Conservation (phyloP, 208 protist genomes). For the Trypanosoma melophagium region DNA sequence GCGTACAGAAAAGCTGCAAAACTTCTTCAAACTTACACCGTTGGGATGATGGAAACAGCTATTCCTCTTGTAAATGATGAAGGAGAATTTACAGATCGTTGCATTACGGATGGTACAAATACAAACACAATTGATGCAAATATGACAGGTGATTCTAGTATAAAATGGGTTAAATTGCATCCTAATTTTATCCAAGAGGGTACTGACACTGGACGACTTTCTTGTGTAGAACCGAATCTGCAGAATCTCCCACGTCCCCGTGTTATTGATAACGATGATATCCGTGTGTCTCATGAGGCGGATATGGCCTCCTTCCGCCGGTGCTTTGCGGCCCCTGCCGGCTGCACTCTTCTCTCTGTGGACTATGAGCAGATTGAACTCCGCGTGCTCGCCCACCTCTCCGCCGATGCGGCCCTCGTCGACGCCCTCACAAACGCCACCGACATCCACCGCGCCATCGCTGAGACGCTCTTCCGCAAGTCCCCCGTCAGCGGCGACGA, state of each 20-base stretch:
- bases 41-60: slow-evolving; percentile 82
- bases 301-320: slow-evolving; percentile 66
- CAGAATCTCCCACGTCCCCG: slow-evolving; percentile 81
- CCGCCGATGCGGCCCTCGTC: slow-evolving; percentile 59
- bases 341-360: slow-evolving; percentile 67
- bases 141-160: not conserved
- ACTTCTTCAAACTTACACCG: slow-evolving; percentile 86
- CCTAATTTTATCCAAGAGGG: slow-evolving; percentile 86
- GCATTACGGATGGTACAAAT: slow-evolving; percentile 4
- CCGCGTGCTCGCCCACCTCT: slow-evolving; percentile 88
- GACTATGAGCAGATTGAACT: slow-evolving; percentile 93
- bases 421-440: slow-evolving; percentile 55
- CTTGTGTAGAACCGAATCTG: slow-evolving; percentile 87
- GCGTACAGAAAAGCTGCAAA: slow-evolving; percentile 85
- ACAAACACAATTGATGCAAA: not conserved
- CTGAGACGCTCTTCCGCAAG: slow-evolving; percentile 75
- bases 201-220: slow-evolving; percentile 89
- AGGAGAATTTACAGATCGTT: slow-evolving; percentile 20
- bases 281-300: slow-evolving; percentile 6
- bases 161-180: slow-evolving; percentile 42
- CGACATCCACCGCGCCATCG: slow-evolving; percentile 83
- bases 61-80: slow-evolving; percentile 30
- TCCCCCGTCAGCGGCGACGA: slow-evolving; percentile 63
- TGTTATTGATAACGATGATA: slow-evolving; percentile 8
- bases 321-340: slow-evolving; percentile 71